phyloP scores from a whole-genome alignment of 495 filamentous ascomycete genomes.

The Annulohypoxylon maeteangense region DNA sequence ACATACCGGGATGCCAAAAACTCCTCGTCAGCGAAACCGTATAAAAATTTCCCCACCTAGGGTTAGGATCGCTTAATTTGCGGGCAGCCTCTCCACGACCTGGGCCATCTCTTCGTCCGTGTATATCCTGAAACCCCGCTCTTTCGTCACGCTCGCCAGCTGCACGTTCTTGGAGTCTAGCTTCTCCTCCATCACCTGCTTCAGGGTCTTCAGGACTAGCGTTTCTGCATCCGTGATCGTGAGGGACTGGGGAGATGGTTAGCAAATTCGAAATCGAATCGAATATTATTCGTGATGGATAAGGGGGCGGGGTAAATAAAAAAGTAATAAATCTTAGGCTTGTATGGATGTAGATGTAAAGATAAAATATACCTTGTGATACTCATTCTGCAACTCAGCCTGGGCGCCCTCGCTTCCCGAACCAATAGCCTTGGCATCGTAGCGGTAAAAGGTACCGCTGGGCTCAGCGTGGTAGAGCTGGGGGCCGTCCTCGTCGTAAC shows the following conservation, averaged over 20 bases:
- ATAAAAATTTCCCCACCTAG: not conserved
- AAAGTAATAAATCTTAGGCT: not conserved
- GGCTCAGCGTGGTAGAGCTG: conserved; percentile 98
- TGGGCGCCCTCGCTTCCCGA: conserved; percentile 96
- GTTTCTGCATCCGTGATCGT: conserved; percentile 94
- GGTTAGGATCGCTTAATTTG: conserved; percentile 53
- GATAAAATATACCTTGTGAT: conserved; percentile 77
- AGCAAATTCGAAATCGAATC: not conserved
- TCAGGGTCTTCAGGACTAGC: conserved; percentile 95
- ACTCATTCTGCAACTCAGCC: conserved; percentile 97
- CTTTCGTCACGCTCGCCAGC: conserved; percentile 96
- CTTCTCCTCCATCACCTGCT: conserved; percentile 99
- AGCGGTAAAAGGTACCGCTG: conserved; percentile 97
- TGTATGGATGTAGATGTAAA: not conserved
- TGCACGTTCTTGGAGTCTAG: conserved; percentile 98
- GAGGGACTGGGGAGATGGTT: conserved; percentile 67
- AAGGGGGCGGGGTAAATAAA: not conserved
- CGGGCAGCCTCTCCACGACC: conserved; percentile 79
- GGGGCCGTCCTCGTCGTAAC: conserved; percentile 96
- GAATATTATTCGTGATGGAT: not conserved
- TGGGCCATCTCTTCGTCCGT: conserved; percentile 94
- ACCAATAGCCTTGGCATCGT: conserved; percentile 98
- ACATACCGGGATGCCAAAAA: not conserved
- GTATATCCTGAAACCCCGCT: conserved; percentile 97
- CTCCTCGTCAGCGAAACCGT: not conserved